A percentile compares a stretch with the other conserved stretches of the same genome.
These are phyloP conservation scores for Verticillium klebahnii DNA, from an alignment of 2,329 filamentous ascomycete species.

Conservation along the genomic window DNA sequence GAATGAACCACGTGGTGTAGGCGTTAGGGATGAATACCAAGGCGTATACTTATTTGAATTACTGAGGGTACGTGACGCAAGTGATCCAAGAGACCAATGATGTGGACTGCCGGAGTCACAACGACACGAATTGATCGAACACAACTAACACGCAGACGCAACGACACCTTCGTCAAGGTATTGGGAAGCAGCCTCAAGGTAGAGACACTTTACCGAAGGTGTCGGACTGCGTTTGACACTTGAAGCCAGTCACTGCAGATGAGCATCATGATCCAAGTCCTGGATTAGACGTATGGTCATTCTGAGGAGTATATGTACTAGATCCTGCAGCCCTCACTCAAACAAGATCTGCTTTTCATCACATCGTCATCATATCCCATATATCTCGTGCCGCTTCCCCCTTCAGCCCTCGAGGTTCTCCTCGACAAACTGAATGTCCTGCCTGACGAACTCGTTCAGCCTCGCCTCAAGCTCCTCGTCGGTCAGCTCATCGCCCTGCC, in stretches of 20 bases:
- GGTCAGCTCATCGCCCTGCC: slow-evolving; percentile 10
- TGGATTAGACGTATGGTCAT: background rate
- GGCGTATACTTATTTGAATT: too few relatives aligned
- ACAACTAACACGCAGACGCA: too few relatives aligned
- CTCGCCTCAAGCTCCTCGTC: slow-evolving; percentile 33
- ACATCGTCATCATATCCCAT: background rate
- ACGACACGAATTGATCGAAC: too few relatives aligned
- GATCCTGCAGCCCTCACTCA: background rate
- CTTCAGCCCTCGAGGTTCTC: background rate
- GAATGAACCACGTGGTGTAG: background rate
- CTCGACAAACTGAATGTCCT: slow-evolving; percentile 24
- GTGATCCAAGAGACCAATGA: too few relatives aligned
- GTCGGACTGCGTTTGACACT: too few relatives aligned
- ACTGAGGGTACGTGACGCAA: too few relatives aligned
- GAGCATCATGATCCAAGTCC: background rate
- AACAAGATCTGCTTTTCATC: background rate
- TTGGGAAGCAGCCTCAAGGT: too few relatives aligned
- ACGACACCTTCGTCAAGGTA: too few relatives aligned
- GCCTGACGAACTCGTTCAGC: slow-evolving; percentile 27
- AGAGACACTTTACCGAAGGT: too few relatives aligned
- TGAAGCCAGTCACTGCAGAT: background rate
- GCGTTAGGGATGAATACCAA: background rate
- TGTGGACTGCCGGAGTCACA: too few relatives aligned
- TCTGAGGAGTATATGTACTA: background rate
- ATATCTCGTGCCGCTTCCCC: background rate